Percentiles rank a stretch among this genome's conserved stretches.
Conservation (phyloP, 352 stramenopile species). For the Phytophthora multivora region DNA sequence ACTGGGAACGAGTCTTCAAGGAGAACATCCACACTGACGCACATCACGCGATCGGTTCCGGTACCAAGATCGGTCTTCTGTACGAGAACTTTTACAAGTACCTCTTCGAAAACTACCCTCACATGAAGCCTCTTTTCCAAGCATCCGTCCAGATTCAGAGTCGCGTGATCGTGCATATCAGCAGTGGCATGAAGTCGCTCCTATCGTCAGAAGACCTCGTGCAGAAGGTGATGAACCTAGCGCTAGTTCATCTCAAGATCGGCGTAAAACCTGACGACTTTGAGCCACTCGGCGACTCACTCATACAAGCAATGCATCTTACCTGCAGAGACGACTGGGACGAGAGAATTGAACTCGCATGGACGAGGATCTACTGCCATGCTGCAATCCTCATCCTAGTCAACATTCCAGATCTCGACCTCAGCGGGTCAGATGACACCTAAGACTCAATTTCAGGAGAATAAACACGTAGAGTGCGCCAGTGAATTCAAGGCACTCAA, state of each 20-base stretch:
- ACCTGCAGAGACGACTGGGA: conserved; percentile 56
- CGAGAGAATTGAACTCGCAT: conserved; percentile 52
- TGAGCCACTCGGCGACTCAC: conserved; percentile 56
- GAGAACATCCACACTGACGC: conserved; percentile 70
- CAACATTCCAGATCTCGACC: conserved; percentile 63
- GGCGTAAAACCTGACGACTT: conserved; percentile 72
- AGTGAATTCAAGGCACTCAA: conserved; percentile 1
- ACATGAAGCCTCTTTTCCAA: conserved; percentile 71
- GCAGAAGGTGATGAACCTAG: conserved; percentile 60
- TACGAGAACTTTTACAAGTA: conserved; percentile 76
- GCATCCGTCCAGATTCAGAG: conserved; percentile 62
- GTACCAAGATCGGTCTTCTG: conserved; percentile 54
- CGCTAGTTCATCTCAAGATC: conserved; percentile 70
- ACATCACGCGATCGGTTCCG: conserved; percentile 44
- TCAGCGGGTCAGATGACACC: conserved; percentile 47
- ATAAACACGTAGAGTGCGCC: neutral
- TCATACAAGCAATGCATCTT: conserved; percentile 64
- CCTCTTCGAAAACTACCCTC: conserved; percentile 58
- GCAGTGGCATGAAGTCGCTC: conserved; percentile 64
- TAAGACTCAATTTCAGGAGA: neutral
- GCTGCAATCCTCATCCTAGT: conserved; percentile 65
- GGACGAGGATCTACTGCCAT: conserved; percentile 67
- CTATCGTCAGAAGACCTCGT: conserved; percentile 60
- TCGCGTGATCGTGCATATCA: conserved; percentile 70
- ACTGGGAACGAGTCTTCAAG: conserved; percentile 73